phyloP scores from a whole-genome alignment of 768 basidiomycete genomes.

The Tulasnella sp. region DNA sequence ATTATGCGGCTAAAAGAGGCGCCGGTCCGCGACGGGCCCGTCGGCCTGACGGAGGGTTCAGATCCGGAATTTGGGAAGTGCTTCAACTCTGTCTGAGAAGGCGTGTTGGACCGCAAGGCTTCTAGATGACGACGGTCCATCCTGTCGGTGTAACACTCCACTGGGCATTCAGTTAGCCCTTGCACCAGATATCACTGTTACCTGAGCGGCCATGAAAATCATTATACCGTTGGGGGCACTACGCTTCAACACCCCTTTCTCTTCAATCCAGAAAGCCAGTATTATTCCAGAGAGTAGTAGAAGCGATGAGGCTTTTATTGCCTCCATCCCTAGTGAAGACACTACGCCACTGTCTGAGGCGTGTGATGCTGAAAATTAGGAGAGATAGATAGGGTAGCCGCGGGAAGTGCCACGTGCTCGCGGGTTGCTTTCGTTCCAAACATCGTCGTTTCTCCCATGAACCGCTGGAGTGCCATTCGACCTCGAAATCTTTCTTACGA shows the following conservation, averaged over 20 bases:
- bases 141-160: too few relatives aligned
- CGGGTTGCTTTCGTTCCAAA: not conserved
- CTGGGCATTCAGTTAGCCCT: too few relatives aligned
- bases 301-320: not conserved
- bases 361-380: not conserved
- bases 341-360: not conserved
- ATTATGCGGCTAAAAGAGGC: not conserved
- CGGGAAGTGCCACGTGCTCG: constrained; percentile 1
- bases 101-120: not conserved
- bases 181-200: too few relatives aligned
- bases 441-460: constrained; percentile 5
- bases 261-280: not conserved
- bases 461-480: not conserved
- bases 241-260: not conserved
- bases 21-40: not conserved
- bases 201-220: too few relatives aligned
- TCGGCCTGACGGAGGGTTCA: too few relatives aligned
- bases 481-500: not conserved
- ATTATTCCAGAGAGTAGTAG: not conserved
- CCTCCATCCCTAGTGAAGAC: not conserved
- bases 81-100: too few relatives aligned
- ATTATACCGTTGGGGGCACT: not conserved
- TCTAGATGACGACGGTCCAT: not conserved
- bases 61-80: too few relatives aligned
- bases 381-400: not conserved